These are phyloP conservation scores for Cutaneotrichosporon sp. DNA, from an alignment of 1,284 basidiomycete species.

Conservation along the genomic window DNA sequence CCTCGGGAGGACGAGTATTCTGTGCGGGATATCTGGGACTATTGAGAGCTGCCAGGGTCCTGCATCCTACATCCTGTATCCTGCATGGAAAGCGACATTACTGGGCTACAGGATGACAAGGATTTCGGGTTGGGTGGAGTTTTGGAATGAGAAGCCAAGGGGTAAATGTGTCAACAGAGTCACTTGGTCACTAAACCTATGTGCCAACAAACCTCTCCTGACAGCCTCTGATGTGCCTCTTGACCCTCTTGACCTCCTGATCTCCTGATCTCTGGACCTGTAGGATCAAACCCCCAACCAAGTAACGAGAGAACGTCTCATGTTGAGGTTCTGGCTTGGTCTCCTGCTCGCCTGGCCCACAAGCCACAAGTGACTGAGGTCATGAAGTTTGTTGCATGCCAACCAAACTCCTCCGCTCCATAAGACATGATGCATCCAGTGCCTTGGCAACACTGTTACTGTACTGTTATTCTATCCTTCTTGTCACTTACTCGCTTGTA, in stretches of 20 bases:
- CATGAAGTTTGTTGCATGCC: neutral
- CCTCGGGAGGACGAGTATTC: neutral
- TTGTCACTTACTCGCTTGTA: neutral
- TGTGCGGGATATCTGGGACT: neutral
- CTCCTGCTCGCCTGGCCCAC: neutral
- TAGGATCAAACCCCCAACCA: neutral
- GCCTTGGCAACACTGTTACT: neutral
- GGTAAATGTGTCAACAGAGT: neutral
- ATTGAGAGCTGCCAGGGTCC: too few relatives aligned
- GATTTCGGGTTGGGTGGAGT: neutral
- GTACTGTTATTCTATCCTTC: neutral
- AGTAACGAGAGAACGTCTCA: slow-evolving; percentile 7
- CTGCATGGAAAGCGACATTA: too few relatives aligned
- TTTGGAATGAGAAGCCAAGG: neutral
- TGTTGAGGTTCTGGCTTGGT: neutral
- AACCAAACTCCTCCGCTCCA: neutral
- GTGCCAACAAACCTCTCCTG: too few relatives aligned
- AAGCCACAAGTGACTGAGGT: neutral
- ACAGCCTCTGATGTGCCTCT: neutral
- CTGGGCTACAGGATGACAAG: neutral
- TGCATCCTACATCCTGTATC: too few relatives aligned
- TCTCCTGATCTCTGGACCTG: neutral
- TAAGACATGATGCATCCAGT: neutral
- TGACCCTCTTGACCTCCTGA: neutral
- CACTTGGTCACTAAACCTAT: too few relatives aligned